Base-by-base conservation (phyloP, 306 rosid genomes). In the Casuarina equisetifolia region DNA sequence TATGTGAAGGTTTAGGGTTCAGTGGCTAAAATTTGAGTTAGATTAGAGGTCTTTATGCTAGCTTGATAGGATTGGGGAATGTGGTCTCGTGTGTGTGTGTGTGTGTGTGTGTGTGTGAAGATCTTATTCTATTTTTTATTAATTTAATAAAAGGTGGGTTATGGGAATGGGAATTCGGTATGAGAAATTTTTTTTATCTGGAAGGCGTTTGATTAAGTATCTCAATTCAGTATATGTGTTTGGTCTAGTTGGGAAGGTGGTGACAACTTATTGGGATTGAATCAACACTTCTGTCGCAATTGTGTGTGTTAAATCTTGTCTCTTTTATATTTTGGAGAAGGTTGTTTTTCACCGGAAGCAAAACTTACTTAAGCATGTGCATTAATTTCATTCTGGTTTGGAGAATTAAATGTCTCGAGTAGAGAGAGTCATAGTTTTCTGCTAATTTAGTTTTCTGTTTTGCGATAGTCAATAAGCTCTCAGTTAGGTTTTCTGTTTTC, bases 21-120 rank as follows among this genome's bases (percentile, higher is more conserved):
- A 79, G 76, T 81, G 80, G 49, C 79, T 81, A 81, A 19, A 73
- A 42, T 73, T 25, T 3, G 55, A 51, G 48, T 67, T 67, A 6
- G 6, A 66, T 42, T 17, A 43, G 25, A 42, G 46, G 50, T 32
- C n/a, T 66, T 66, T 42, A 40, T n/a, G 71, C 9, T 20, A 25
- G 39, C 3, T 9, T 2, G 64, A 54, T 20, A 54, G 59, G 59
- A 54, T 53, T 53, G 25, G 32, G 16, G 58, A 53, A n/a, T 17
- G 25, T 48, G 51, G 13, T 48, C n/a, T 16, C 58, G 5, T 53
- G 58, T 53, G 58, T 2, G 58, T 17, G 59, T 25, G 32, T 0
- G 32, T 25, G 32, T 25, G 32, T 25, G 32, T 25, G 32, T 25
- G 32, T 25, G 32, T 25, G 32, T 25, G 32, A 25, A 25, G 32